A percentile compares a stretch with the other conserved stretches of the same genome.
Conservation (phyloP, 139 green algal genomes). For the Penium margaritaceum region DNA sequence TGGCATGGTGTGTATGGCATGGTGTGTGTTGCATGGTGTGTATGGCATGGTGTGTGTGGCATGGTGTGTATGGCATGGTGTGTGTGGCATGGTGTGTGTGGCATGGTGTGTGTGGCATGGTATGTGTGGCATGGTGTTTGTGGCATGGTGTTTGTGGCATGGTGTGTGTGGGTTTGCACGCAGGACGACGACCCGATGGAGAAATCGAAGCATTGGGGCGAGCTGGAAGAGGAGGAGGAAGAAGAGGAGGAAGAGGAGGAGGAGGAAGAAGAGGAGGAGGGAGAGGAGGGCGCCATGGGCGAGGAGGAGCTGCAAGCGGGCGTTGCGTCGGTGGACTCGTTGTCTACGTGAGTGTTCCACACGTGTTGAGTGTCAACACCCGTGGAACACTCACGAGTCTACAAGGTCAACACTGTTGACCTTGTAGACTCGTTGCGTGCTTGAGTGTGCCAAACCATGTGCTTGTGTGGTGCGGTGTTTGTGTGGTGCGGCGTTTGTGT, state of each 20-base stretch:
- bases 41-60: too few relatives aligned
- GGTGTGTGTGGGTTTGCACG: background rate
- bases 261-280: slow-evolving; percentile 43
- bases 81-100: too few relatives aligned
- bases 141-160: background rate
- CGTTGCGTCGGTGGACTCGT: slow-evolving; percentile 53
- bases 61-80: too few relatives aligned
- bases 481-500: background rate
- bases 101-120: too few relatives aligned
- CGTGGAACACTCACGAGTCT: too few relatives aligned
- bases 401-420: background rate
- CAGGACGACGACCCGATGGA: slow-evolving; percentile 60
- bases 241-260: slow-evolving; percentile 56
- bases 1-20: too few relatives aligned
- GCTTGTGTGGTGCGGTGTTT: background rate
- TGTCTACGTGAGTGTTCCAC: slow-evolving; percentile 35
- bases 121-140: too few relatives aligned
- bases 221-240: slow-evolving; percentile 65
- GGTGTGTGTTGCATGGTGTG: too few relatives aligned
- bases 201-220: slow-evolving; percentile 63
- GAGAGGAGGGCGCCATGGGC: slow-evolving; percentile 40
- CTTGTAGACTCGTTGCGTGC: background rate
- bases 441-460: background rate
- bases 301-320: slow-evolving; percentile 60
- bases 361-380: too few relatives aligned